Conservation (phyloP, 2,329 filamentous ascomycete species). For the Pseudocercospora fijiensis region DNA sequence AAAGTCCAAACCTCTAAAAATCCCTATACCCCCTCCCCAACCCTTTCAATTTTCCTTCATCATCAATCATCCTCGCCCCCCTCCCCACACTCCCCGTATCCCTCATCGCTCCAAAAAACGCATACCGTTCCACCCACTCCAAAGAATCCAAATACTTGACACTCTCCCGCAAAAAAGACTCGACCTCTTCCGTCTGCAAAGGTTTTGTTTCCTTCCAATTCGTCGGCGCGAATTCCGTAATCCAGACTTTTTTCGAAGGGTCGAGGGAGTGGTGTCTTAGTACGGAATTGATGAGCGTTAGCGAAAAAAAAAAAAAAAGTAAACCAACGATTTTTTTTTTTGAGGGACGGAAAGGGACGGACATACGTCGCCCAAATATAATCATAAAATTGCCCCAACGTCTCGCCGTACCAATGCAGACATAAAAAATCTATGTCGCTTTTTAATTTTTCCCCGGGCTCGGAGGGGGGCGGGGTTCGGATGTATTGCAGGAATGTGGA, state of each 20-base stretch:
- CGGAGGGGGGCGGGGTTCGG: no score
- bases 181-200: constrained; percentile 32
- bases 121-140: constrained; percentile 39
- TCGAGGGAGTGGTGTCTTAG: constrained; percentile 28
- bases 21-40: constrained; percentile 37
- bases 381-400: constrained; percentile 36
- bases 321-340: no score
- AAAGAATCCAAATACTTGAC: constrained; percentile 35
- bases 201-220: constrained; percentile 36
- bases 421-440: constrained; percentile 36
- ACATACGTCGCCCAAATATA: constrained; percentile 37
- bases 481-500: no score
- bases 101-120: constrained; percentile 38
- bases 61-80: constrained; percentile 35
- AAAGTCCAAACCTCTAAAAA: no score
- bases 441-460: constrained; percentile 21
- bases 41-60: constrained; percentile 34
- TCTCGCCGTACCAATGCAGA: constrained; percentile 37
- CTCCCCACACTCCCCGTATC: constrained; percentile 36
- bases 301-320: background rate
- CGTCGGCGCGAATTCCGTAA: constrained; percentile 36
- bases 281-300: background rate
- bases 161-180: constrained; percentile 32
- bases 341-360: no score
- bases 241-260: constrained; percentile 35